Percentiles rank a stretch among this genome's conserved stretches.
Conservation (phyloP, 495 filamentous ascomycete genomes). For the Aspergillus affinis region DNA sequence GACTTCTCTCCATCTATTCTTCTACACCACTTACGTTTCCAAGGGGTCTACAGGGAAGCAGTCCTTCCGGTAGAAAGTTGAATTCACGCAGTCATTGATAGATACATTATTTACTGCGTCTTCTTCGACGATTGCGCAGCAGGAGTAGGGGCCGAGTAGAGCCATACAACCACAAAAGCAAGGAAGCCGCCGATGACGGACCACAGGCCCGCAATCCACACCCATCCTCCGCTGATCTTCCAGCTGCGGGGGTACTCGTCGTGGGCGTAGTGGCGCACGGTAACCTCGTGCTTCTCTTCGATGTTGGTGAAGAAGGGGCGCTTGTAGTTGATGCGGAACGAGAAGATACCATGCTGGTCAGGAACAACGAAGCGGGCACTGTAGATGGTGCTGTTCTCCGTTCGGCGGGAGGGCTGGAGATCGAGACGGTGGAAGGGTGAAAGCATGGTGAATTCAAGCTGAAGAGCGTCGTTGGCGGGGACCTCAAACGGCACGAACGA, state of each 20-base stretch:
- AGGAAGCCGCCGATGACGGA: slow-evolving; percentile 82
- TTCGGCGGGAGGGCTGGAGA: slow-evolving; percentile 58
- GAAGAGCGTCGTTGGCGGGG: slow-evolving; percentile 67
- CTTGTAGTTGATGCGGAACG: slow-evolving; percentile 94
- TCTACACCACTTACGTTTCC: neutral
- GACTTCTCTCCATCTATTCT: neutral
- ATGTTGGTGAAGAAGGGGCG: slow-evolving; percentile 85
- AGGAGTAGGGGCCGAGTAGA: slow-evolving; percentile 71
- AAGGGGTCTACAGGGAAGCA: neutral
- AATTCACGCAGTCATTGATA: slow-evolving; percentile 24
- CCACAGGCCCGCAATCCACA: slow-evolving; percentile 89
- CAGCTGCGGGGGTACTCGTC: slow-evolving; percentile 93
- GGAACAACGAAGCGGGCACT: slow-evolving; percentile 75
- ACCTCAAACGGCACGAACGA: slow-evolving; percentile 71
- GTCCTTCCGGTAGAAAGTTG: neutral
- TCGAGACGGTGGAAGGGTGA: slow-evolving; percentile 94
- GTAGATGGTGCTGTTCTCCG: slow-evolving; percentile 70
- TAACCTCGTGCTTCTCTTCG: slow-evolving; percentile 93
- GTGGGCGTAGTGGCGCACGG: slow-evolving; percentile 93
- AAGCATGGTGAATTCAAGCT: slow-evolving; percentile 98
- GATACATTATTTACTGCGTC: slow-evolving; percentile 55
- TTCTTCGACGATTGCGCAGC: slow-evolving; percentile 57
- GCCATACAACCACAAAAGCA: slow-evolving; percentile 82
- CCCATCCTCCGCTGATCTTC: slow-evolving; percentile 87
- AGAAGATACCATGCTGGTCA: slow-evolving; percentile 98